Conservation (phyloP, 1,284 basidiomycete species). For the Peniophora sp. region DNA sequence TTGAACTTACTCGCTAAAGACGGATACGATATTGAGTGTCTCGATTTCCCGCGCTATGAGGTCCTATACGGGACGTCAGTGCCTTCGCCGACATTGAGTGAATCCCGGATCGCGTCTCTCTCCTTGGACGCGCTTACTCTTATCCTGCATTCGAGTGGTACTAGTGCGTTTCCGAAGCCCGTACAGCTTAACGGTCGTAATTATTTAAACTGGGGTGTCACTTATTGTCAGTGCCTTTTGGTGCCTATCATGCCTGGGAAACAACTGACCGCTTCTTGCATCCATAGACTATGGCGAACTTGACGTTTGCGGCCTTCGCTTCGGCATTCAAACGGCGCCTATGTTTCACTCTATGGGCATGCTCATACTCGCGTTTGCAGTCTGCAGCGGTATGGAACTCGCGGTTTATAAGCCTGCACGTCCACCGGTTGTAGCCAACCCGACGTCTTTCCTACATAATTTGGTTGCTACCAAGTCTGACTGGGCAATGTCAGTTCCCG, state of each 20-base stretch:
- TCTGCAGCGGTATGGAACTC: not conserved
- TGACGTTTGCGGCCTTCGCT: conserved; percentile 1
- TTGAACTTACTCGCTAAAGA: conserved; percentile 7
- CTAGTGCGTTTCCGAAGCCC: conserved; percentile 21
- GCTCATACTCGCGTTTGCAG: conserved; percentile 16
- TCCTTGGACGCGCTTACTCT: not conserved
- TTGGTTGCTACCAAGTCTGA: not conserved
- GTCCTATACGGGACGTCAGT: conserved; percentile 1
- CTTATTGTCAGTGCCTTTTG: not conserved
- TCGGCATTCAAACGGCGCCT: conserved; percentile 4
- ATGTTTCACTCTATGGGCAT: conserved; percentile 19
- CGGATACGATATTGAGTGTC: not conserved
- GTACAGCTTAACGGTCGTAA: conserved; percentile 16
- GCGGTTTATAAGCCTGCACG: not conserved
- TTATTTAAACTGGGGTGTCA: conserved; percentile 12
- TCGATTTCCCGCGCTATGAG: conserved; percentile 6
- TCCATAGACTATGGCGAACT: conserved; percentile 3
- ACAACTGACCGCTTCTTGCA: too few relatives aligned
- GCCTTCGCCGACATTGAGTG: not conserved
- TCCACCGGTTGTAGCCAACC: not conserved
- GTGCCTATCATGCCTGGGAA: too few relatives aligned
- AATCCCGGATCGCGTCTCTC: not conserved
- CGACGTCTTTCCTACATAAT: not conserved
- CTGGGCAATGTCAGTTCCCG: not conserved
- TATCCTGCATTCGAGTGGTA: not conserved